Evolutionary conservation across 1,139 yeast genomes (phyloP), one percentile per base, ranked within the genome.

Genomic region (Hyphopichia pseudoburtonii): DNA sequence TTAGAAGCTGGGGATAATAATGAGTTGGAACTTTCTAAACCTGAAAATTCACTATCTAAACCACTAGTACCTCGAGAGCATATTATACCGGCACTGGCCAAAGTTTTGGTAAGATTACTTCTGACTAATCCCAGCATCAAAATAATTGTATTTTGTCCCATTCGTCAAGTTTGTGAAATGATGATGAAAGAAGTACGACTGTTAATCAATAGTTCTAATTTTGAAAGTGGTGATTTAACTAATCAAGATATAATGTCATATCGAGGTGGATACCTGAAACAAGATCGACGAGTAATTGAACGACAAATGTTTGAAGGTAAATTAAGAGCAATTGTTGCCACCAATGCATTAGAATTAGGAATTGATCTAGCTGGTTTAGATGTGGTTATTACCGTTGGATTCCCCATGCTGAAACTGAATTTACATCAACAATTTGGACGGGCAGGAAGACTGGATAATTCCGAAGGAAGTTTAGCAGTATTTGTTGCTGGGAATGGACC

Each of bases 381-480:
- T 60, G 89, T 95, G 1, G 97, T 90, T 0, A 65, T 92, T 2
- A 79, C 89, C 60, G 88, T 95, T 51, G 97, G 97, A 0, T 94
- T 92, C 47, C 98, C 98, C 0, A 66, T 80, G 29, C 86, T 95
- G 43, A 75, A 89, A 42, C 83, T 94, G 44, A 88, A 88, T 45
- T 75, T 92, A 52, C 88, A 92, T 48, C 99, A 92, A 58, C 98
- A 92, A 53, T 84, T 94, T 66, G 99, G 98, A 26, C 73, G 98
- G 50, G 97, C 96, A 0, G 98, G 98, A 11, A 69, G 97, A 56
- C 15, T 11, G 8, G 23, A 18, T 18, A 78, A 96, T 40, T 73
- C 73, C 4, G 54, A 54, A 29, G 75, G 75, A 2, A 68, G 75
- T 12, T 60, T 92, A 52, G 92, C 96, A 0, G 63, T 92, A 4